phyloP scores from a whole-genome alignment of 208 protist genomes.

The Trichomonas vaginalis region DNA sequence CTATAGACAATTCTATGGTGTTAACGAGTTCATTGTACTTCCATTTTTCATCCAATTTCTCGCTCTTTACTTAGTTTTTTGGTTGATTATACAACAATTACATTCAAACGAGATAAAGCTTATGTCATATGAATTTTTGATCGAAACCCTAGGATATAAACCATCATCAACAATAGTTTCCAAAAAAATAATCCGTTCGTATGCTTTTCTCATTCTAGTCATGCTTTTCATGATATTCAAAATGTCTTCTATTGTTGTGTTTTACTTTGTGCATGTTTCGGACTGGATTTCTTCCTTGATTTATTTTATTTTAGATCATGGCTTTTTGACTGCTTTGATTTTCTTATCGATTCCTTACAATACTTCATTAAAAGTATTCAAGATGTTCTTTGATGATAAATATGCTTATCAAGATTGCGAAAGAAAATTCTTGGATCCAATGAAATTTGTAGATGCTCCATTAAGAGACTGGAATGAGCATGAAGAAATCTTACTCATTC shows the following conservation, averaged over 20 bases:
- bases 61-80: not conserved
- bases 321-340: not conserved
- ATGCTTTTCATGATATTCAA: not conserved
- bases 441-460: not conserved
- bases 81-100: not conserved
- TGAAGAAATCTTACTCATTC: not conserved
- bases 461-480: not conserved
- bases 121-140: not conserved
- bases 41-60: not conserved
- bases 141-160: not conserved
- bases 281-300: not conserved
- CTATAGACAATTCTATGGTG: not conserved
- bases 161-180: not conserved
- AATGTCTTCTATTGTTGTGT: not conserved
- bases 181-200: not conserved
- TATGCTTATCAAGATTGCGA: not conserved
- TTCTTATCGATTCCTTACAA: not conserved
- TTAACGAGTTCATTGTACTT: not conserved
- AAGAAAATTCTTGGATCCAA: not conserved
- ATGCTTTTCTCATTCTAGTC: not conserved
- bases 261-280: not conserved
- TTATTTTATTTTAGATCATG: not conserved
- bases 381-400: not conserved
- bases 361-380: not conserved
- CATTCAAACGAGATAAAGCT: not conserved